phyloP scores from a whole-genome alignment of 2,329 filamentous ascomycete species.

The Magnaporthiopsis incrustans region DNA sequence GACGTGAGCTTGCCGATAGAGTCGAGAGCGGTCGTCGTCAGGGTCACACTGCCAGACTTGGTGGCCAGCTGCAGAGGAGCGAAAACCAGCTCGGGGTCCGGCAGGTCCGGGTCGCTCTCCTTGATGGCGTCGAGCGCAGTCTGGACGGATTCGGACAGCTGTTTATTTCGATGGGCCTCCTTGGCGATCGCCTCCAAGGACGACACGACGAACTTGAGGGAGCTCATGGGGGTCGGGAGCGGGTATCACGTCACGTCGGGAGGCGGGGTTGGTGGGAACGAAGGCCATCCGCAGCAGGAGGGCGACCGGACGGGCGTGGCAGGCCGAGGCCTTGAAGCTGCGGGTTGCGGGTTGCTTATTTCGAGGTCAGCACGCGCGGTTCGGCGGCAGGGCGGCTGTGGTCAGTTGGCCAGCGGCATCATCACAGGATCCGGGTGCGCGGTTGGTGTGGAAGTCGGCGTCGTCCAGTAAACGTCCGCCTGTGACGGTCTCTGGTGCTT shows the following conservation, averaged over 20 bases:
- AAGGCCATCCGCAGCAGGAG: conserved; percentile 36
- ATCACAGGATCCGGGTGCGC: neutral
- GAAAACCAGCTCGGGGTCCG: conserved; percentile 88
- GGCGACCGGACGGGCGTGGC: conserved; percentile 11
- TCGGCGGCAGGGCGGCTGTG: neutral
- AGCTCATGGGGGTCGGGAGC: conserved; percentile 63
- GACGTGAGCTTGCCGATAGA: conserved; percentile 99
- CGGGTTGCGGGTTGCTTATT: neutral
- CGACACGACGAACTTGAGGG: conserved; percentile 90
- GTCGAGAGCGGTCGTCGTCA: conserved; percentile 86
- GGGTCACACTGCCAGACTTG: conserved; percentile 72
- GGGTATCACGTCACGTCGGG: neutral
- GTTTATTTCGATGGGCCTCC: conserved; percentile 80
- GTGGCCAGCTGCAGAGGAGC: conserved; percentile 84
- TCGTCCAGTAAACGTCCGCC: neutral
- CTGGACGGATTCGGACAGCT: conserved; percentile 73
- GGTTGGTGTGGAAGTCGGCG: neutral
- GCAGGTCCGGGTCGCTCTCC: conserved; percentile 68
- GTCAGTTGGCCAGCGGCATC: conserved; percentile 1
- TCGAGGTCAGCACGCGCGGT: neutral
- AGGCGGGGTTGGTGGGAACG: conserved; percentile 21
- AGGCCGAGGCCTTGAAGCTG: neutral
- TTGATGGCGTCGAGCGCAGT: conserved; percentile 81
- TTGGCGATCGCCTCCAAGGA: conserved; percentile 90
- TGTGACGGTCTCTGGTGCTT: neutral